These are phyloP conservation scores for Rutidosis leptorrhynchoides DNA, from an alignment of 129 eudicot genomes.

Conservation along the genomic window DNA sequence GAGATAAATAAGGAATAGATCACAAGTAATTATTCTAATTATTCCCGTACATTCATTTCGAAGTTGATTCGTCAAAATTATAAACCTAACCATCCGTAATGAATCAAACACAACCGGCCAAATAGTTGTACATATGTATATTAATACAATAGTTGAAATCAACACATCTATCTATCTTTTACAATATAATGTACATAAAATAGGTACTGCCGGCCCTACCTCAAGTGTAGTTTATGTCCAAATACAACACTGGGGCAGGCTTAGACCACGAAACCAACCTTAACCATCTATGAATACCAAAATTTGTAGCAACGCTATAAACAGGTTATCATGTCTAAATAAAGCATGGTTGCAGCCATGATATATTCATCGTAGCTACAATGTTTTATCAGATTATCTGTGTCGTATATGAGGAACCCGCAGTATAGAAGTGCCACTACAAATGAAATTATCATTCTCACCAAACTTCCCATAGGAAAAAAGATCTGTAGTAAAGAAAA, in stretches of 20 bases:
- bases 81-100: no score
- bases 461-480: conserved; percentile 57
- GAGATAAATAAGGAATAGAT: no score
- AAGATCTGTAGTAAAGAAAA: conserved; percentile 35
- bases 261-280: background rate
- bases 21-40: no score
- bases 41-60: no score
- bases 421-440: conserved; percentile 65
- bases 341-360: conserved; percentile 58
- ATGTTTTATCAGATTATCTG: conserved; percentile 71
- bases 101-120: no score
- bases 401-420: conserved; percentile 72
- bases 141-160: conserved; percentile 12
- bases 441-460: conserved; percentile 48
- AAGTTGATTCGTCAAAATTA: no score
- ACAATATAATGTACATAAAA: background rate
- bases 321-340: conserved; percentile 68
- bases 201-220: background rate
- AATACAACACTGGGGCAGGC: background rate
- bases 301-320: conserved; percentile 38
- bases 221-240: background rate
- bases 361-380: conserved; percentile 64
- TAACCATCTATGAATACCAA: conserved; percentile 35
- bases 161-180: conserved; percentile 17
- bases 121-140: no score